phyloP scores from a whole-genome alignment of 2,329 filamentous ascomycete genomes.

The Coleophoma cylindrospora region DNA sequence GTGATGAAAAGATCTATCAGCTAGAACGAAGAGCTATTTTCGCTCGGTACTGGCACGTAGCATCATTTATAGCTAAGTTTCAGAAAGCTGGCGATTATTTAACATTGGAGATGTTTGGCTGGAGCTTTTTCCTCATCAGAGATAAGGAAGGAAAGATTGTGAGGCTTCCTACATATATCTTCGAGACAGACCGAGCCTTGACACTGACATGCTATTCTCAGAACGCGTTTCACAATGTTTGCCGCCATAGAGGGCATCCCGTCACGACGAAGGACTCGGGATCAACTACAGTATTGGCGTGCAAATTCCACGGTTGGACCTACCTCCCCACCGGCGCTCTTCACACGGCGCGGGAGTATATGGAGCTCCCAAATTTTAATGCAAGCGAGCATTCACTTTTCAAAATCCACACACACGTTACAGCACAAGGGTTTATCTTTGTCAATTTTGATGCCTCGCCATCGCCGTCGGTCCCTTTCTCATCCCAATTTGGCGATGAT shows the following conservation, averaged over 20 bases:
- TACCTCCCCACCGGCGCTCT: conserved; percentile 36
- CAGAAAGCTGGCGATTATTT: conserved; percentile 30
- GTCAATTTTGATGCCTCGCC: conserved; percentile 26
- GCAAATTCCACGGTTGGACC: conserved; percentile 41
- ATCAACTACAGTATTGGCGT: conserved; percentile 33
- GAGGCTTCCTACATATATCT: too few relatives aligned
- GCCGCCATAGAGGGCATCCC: conserved; percentile 38
- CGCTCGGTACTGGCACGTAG: conserved; percentile 7
- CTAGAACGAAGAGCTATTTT: conserved; percentile 2
- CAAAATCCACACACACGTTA: conserved; percentile 27
- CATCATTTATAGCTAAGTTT: neutral
- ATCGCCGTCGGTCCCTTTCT: conserved; percentile 16
- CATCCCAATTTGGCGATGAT: conserved; percentile 3
- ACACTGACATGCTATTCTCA: too few relatives aligned
- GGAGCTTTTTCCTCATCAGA: conserved; percentile 34
- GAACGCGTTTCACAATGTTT: conserved; percentile 34
- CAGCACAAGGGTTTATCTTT: conserved; percentile 28
- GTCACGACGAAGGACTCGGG: conserved; percentile 27
- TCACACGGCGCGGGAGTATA: conserved; percentile 37
- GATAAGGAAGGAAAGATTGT: conserved; percentile 25
- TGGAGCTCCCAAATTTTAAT: conserved; percentile 32
- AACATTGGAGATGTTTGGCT: conserved; percentile 28
- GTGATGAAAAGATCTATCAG: conserved; percentile 2
- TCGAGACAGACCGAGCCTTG: too few relatives aligned
- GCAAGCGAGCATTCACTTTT: conserved; percentile 29